These are phyloP conservation scores for Exserohilum rostratum DNA, from an alignment of 2,329 filamentous ascomycete genomes.

Conservation along the genomic window DNA sequence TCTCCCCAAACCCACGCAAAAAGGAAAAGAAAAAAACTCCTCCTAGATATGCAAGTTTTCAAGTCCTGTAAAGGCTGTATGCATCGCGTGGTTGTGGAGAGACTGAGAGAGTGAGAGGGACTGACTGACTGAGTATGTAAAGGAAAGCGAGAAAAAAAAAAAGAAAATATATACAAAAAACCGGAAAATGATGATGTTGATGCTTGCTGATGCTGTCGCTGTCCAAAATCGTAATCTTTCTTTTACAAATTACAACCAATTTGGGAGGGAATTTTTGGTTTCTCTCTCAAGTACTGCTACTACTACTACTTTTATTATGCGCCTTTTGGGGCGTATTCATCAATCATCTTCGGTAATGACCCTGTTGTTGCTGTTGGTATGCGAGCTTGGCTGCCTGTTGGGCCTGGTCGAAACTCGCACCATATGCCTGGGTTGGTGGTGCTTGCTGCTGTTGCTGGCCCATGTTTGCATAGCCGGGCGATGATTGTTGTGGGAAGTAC, in stretches of 20 bases:
- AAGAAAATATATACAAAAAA: neutral
- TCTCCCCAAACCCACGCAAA: no score
- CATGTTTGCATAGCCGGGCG: slow-evolving; percentile 32
- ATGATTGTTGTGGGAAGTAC: slow-evolving; percentile 32
- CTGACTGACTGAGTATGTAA: no score
- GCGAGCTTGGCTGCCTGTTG: slow-evolving; percentile 8
- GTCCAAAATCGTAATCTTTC: neutral
- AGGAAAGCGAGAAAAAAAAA: neutral
- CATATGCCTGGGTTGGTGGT: slow-evolving; percentile 11
- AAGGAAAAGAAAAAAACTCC: neutral
- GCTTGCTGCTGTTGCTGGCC: slow-evolving; percentile 11
- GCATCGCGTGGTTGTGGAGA: no score
- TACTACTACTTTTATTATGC: neutral
- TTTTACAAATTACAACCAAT: neutral
- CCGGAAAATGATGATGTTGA: neutral
- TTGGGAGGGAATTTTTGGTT: neutral
- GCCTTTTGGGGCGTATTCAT: neutral
- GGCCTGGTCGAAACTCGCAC: slow-evolving; percentile 15
- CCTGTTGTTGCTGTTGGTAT: slow-evolving; percentile 11
- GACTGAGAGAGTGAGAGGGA: no score
- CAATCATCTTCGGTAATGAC: slow-evolving; percentile 9
- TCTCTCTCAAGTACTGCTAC: neutral
- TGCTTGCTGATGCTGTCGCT: neutral
- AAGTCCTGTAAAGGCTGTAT: no score
- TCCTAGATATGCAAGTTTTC: no score